Conservation (phyloP, 2,329 filamentous ascomycete genomes). For the Talaromyces sp. region DNA sequence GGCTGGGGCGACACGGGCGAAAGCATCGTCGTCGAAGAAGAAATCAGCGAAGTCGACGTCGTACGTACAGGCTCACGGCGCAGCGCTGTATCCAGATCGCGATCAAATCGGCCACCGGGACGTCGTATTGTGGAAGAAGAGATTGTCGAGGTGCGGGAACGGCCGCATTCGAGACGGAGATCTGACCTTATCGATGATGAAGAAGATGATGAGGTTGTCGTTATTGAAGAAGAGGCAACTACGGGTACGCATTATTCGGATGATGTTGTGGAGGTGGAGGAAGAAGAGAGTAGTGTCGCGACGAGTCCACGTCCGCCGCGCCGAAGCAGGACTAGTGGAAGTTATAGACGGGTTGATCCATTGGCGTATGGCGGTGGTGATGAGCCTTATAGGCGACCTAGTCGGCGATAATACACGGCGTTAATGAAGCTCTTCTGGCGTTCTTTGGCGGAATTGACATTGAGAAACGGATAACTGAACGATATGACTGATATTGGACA, state of each 20-base stretch:
- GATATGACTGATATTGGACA: background rate
- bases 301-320: slow-evolving; percentile 23
- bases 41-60: slow-evolving; percentile 19
- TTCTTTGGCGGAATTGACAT: background rate
- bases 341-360: slow-evolving; percentile 18
- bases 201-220: slow-evolving; percentile 47
- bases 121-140: slow-evolving; percentile 23
- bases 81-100: slow-evolving; percentile 33
- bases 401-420: background rate
- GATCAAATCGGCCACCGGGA: slow-evolving; percentile 26
- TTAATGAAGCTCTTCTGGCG: background rate
- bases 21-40: slow-evolving; percentile 28
- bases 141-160: slow-evolving; percentile 34
- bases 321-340: slow-evolving; percentile 14
- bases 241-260: slow-evolving; percentile 29
- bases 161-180: slow-evolving; percentile 27
- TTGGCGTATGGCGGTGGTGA: slow-evolving; percentile 16
- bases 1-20: slow-evolving; percentile 38
- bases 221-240: slow-evolving; percentile 59
- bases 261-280: slow-evolving; percentile 36
- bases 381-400: slow-evolving; percentile 13
- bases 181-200: background rate
- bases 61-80: slow-evolving; percentile 22
- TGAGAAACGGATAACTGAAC: background rate
- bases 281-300: slow-evolving; percentile 35